These are phyloP conservation scores for Drechmeria coniospora DNA, from an alignment of 2,329 filamentous ascomycete genomes.

Conservation along the genomic window DNA sequence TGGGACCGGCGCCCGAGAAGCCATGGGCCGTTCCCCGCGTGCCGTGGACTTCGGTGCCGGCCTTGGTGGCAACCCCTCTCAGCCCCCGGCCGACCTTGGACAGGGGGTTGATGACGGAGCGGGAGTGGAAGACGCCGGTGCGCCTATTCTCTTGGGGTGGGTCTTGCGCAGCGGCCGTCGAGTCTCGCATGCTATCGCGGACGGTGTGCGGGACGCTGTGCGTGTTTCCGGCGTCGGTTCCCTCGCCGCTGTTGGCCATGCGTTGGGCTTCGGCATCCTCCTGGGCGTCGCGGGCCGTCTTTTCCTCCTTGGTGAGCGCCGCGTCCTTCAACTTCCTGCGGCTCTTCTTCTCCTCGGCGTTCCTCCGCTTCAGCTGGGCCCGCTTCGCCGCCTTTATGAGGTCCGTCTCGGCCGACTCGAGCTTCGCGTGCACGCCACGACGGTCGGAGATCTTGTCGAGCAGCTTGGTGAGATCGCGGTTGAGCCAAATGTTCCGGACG, in stretches of 20 bases:
- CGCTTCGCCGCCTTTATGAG: conserved; percentile 69
- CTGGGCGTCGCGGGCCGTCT: conserved; percentile 26
- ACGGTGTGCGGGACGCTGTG: conserved; percentile 37
- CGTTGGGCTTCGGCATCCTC: conserved; percentile 34
- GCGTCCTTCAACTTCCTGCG: conserved; percentile 37
- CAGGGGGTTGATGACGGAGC: conserved; percentile 21
- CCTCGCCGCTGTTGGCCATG: conserved; percentile 33
- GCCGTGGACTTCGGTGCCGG: conserved; percentile 33
- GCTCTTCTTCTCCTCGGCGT: conserved; percentile 47
- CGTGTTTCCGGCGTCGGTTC: conserved; percentile 36
- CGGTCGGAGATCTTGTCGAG: conserved; percentile 70
- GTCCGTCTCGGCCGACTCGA: conserved; percentile 74
- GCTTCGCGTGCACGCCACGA: conserved; percentile 49
- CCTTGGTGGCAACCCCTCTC: conserved; percentile 26
- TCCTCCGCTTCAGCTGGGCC: conserved; percentile 54
- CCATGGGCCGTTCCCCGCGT: conserved; percentile 41
- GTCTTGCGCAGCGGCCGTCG: not conserved
- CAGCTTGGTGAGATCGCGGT: conserved; percentile 71
- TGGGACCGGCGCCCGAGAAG: conserved; percentile 24
- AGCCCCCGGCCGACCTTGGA: conserved; percentile 34
- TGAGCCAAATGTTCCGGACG: conserved; percentile 92
- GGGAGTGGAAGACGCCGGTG: conserved; percentile 17
- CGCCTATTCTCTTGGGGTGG: no score
- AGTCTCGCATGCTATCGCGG: conserved; percentile 27
- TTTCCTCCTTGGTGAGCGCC: conserved; percentile 35